These are phyloP conservation scores for Pontederia crassipes DNA, from an alignment of 176 grass and related monocot species.

Conservation along the genomic window DNA sequence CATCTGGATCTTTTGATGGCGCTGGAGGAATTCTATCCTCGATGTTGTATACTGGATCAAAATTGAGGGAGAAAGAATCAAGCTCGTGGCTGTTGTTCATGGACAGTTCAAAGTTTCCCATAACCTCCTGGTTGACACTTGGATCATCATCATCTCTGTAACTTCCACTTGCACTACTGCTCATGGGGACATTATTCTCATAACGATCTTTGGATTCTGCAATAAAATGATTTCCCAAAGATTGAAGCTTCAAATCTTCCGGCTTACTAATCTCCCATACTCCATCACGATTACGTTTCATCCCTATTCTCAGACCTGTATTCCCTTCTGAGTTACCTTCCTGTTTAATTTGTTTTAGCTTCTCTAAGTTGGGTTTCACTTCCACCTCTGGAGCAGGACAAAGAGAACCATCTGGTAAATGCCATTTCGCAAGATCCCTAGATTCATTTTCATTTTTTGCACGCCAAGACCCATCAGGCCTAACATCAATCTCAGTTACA, in stretches of 20 bases:
- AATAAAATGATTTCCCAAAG: slow-evolving; percentile 31
- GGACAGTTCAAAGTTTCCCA: slow-evolving; percentile 45
- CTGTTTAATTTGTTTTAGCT: slow-evolving; percentile 37
- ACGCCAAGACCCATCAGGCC: slow-evolving; percentile 83
- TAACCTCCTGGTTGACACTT: slow-evolving; percentile 79
- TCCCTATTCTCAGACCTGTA: slow-evolving; percentile 40
- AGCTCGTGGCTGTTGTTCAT: slow-evolving; percentile 68
- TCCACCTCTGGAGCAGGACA: slow-evolving; percentile 23
- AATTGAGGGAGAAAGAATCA: slow-evolving; percentile 41
- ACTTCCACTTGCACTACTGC: slow-evolving; percentile 50
- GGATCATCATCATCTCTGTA: slow-evolving; percentile 62
- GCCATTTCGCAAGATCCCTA: slow-evolving; percentile 65
- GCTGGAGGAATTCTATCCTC: slow-evolving; percentile 34
- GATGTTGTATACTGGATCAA: slow-evolving; percentile 40
- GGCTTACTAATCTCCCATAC: slow-evolving; percentile 60
- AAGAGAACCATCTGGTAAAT: slow-evolving; percentile 76
- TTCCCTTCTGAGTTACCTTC: slow-evolving; percentile 22
- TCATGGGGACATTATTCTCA: slow-evolving; percentile 43
- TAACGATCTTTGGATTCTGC: slow-evolving; percentile 31
- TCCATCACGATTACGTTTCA: slow-evolving; percentile 68
- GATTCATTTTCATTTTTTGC: slow-evolving; percentile 41
- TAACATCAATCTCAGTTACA: slow-evolving; percentile 64
- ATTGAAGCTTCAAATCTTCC: slow-evolving; percentile 36
- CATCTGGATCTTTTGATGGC: slow-evolving; percentile 29
- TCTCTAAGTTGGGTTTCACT: slow-evolving; percentile 12